Percentiles rank a stretch among this genome's conserved stretches.
Conservation (phyloP, 2,329 filamentous ascomycete genomes). For the Cladosporium colombiae region DNA sequence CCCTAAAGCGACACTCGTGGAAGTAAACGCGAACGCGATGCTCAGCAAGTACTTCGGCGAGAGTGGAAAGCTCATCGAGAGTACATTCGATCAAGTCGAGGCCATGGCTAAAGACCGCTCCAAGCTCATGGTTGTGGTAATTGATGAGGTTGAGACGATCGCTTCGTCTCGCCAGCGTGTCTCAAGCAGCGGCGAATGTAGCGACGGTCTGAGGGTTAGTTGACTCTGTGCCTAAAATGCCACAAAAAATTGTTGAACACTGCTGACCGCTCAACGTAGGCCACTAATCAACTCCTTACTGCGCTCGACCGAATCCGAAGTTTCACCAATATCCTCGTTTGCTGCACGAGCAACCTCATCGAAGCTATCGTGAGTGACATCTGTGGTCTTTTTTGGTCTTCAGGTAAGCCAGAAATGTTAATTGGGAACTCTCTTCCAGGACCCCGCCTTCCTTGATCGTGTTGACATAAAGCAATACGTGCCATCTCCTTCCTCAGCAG, state of each 20-base stretch:
- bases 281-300: slow-evolving; percentile 53
- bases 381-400: background rate
- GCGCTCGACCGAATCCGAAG: slow-evolving; percentile 48
- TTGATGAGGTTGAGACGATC: slow-evolving; percentile 55
- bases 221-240: background rate
- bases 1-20: slow-evolving; percentile 40
- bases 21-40: slow-evolving; percentile 49
- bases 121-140: slow-evolving; percentile 48
- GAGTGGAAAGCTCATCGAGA: slow-evolving; percentile 46
- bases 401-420: background rate
- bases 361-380: slow-evolving; percentile 40
- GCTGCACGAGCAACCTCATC: slow-evolving; percentile 54
- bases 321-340: slow-evolving; percentile 48
- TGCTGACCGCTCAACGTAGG: slow-evolving; percentile 25
- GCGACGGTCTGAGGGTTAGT: slow-evolving; percentile 47
- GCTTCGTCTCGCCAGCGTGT: slow-evolving; percentile 47
- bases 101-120: slow-evolving; percentile 41
- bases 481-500: slow-evolving; percentile 41
- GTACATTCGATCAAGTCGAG: slow-evolving; percentile 46
- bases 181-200: slow-evolving; percentile 44
- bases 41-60: slow-evolving; percentile 53
- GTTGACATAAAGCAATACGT: slow-evolving; percentile 51
- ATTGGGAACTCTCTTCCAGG: slow-evolving; percentile 28
- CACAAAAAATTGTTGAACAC: background rate
- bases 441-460: slow-evolving; percentile 52